A percentile compares a stretch with the other conserved stretches of the same genome.
Conservation (phyloP, 495 filamentous ascomycete genomes). For the Aspergillus carlsbadensis region DNA sequence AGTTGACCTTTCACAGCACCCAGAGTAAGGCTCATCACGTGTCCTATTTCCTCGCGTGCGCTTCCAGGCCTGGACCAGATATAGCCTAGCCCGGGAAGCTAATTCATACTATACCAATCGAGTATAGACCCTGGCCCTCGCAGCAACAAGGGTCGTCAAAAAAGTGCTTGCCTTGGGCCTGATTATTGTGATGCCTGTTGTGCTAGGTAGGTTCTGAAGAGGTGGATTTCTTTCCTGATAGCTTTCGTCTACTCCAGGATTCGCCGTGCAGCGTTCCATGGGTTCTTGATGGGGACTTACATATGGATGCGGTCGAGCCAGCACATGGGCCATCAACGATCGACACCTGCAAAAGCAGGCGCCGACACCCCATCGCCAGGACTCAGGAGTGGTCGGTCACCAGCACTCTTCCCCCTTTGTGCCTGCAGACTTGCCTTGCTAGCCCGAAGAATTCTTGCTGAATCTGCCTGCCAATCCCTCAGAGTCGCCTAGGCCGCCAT, state of each 20-base stretch:
- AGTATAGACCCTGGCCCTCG: not conserved
- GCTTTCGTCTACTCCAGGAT: no score
- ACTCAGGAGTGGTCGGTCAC: not conserved
- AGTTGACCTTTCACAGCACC: not conserved
- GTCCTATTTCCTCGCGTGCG: no score
- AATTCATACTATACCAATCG: not conserved
- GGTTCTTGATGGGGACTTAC: no score
- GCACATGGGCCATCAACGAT: not conserved
- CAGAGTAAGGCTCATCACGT: no score
- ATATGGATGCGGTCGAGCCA: no score
- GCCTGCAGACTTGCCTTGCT: no score
- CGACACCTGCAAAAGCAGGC: slow-evolving; percentile 10
- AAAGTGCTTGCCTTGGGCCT: not conserved
- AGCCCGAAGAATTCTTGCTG: slow-evolving; percentile 3
- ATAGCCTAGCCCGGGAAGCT: not conserved
- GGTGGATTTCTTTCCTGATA: no score
- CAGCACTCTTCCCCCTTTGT: slow-evolving; percentile 10
- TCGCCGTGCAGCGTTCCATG: not conserved
- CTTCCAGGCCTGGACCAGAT: not conserved
- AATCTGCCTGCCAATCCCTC: slow-evolving; percentile 8
- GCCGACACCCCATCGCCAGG: not conserved
- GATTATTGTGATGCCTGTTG: no score
- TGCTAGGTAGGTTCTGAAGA: no score
- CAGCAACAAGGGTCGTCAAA: not conserved
- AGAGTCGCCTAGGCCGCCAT: slow-evolving; percentile 1